Conservation (phyloP, 1,284 basidiomycete genomes). For the Cutaneotrichosporon mucoides region DNA sequence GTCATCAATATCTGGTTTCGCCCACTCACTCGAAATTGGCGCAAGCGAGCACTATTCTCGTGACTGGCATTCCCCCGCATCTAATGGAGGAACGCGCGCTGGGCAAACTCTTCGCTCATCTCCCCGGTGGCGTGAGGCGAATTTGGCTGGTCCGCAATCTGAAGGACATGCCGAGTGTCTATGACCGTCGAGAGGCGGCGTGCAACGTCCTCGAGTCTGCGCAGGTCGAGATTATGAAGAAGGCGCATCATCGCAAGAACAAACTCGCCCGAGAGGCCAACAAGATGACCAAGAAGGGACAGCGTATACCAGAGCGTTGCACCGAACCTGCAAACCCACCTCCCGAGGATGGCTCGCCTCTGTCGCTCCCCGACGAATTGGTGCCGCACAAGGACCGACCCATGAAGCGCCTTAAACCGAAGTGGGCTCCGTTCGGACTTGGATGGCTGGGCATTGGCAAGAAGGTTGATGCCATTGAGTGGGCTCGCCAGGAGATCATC, state of each 20-base stretch:
- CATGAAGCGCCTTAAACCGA: constrained; percentile 65
- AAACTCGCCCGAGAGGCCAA: constrained; percentile 30
- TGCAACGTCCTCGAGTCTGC: constrained; percentile 63
- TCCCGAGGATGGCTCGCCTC: constrained; percentile 10
- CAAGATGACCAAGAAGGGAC: constrained; percentile 36
- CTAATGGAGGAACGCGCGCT: constrained; percentile 61
- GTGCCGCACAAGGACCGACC: constrained; percentile 71
- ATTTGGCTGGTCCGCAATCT: constrained; percentile 68
- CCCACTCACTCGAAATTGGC: constrained; percentile 60
- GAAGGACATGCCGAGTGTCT: constrained; percentile 61
- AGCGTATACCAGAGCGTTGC: constrained; percentile 33
- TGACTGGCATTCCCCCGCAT: constrained; percentile 66
- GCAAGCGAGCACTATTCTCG: constrained; percentile 71
- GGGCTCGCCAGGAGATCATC: constrained; percentile 56
- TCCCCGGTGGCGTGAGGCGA: constrained; percentile 71
- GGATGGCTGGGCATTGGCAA: constrained; percentile 60
- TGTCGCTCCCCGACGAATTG: constrained; percentile 53
- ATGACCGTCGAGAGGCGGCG: constrained; percentile 58
- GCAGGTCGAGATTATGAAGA: constrained; percentile 57
- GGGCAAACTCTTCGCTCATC: constrained; percentile 60
- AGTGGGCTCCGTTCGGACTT: constrained; percentile 58
- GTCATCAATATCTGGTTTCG: constrained; percentile 66
- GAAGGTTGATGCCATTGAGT: constrained; percentile 89
- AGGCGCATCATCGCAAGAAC: constrained; percentile 46
- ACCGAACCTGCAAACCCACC: constrained; percentile 34